phyloP scores from a whole-genome alignment of 140 eudicot species.

The Erigeron philadelphicus region DNA sequence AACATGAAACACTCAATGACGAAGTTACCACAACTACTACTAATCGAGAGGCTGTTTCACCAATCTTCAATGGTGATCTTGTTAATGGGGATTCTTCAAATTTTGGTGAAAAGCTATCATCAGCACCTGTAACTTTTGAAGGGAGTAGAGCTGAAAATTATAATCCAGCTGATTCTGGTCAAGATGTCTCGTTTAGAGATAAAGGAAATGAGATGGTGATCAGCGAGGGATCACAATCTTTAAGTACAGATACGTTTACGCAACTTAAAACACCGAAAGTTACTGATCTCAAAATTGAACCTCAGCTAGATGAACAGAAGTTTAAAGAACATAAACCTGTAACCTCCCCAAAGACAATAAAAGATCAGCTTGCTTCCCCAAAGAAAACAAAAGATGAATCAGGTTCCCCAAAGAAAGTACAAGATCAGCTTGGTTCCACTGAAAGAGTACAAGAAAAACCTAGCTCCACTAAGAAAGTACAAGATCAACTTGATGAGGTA shows the following conservation, averaged over 20 bases:
- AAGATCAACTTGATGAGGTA: conserved; percentile 95
- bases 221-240: conserved; percentile 42
- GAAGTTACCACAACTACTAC: neutral
- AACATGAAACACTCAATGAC: conserved; percentile 28
- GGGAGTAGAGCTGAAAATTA: conserved; percentile 37
- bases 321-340: conserved; percentile 39
- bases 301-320: conserved; percentile 34
- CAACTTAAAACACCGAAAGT: conserved; percentile 32
- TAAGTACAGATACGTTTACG: conserved; percentile 37
- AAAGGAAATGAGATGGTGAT: conserved; percentile 30
- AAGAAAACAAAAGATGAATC: conserved; percentile 39
- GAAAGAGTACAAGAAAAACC: conserved; percentile 43
- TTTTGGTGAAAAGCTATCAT: conserved; percentile 30
- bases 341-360: conserved; percentile 46
- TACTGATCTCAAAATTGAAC: conserved; percentile 35
- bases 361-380: conserved; percentile 50
- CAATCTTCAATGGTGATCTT: neutral
- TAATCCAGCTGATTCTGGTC: conserved; percentile 40
- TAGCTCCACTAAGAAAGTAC: conserved; percentile 47
- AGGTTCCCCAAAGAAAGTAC: conserved; percentile 46
- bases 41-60: conserved; percentile 1
- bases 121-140: conserved; percentile 30
- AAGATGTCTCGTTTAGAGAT: conserved; percentile 42
- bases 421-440: conserved; percentile 52
- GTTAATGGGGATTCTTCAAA: conserved; percentile 25